phyloP scores from a whole-genome alignment of 805 yeast genomes.

The Wickerhamomyces hampshirensis region DNA sequence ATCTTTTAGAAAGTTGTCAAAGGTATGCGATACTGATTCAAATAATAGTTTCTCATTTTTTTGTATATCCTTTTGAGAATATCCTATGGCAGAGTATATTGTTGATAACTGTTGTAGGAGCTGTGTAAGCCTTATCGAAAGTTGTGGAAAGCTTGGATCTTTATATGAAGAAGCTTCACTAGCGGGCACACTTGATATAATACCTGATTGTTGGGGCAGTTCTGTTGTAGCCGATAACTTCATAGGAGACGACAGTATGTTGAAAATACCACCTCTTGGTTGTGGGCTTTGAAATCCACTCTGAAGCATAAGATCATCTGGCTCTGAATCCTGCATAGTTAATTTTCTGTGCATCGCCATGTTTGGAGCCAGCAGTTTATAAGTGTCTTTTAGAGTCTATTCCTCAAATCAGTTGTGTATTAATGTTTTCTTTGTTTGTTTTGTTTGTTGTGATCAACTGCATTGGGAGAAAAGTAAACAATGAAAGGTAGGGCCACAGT shows the following conservation, averaged over 20 bases:
- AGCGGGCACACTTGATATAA: background rate
- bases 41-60: conserved; percentile 47
- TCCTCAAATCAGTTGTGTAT: background rate
- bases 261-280: conserved; percentile 12
- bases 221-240: conserved; percentile 14
- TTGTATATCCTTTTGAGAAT: conserved; percentile 43
- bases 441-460: conserved; percentile 14
- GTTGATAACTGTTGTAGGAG: conserved; percentile 35
- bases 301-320: background rate
- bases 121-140: conserved; percentile 14
- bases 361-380: background rate
- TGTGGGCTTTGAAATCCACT: conserved; percentile 14
- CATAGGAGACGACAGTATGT: conserved; percentile 23
- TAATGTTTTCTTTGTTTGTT: background rate
- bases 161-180: conserved; percentile 5
- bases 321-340: background rate
- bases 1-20: conserved; percentile 35
- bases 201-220: conserved; percentile 7
- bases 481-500: too few relatives aligned
- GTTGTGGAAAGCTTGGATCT: conserved; percentile 11
- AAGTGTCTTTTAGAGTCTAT: background rate
- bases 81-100: conserved; percentile 51
- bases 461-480: conserved; percentile 12
- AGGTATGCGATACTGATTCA: conserved; percentile 43
- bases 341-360: background rate